These are phyloP conservation scores for Viola pubescens DNA, from an alignment of 441 rosid genomes.

Conservation along the genomic window DNA sequence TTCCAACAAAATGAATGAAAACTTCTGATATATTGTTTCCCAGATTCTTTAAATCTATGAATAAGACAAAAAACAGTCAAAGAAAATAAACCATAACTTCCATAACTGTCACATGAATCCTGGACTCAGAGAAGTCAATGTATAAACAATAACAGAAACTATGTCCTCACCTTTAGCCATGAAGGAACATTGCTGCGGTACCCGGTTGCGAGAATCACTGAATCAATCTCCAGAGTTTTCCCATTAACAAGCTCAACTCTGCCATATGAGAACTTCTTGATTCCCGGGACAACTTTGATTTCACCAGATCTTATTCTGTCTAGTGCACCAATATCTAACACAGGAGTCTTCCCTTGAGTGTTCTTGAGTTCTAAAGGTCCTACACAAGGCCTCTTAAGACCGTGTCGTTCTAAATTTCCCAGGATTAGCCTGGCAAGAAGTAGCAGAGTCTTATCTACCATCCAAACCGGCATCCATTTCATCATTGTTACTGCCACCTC, in stretches of 20 bases:
- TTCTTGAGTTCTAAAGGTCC: constrained; percentile 69
- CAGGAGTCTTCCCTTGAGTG: constrained; percentile 64
- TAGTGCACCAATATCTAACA: constrained; percentile 64
- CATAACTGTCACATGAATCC: constrained; percentile 28
- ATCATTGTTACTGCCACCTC: constrained; percentile 18
- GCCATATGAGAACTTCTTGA: constrained; percentile 41
- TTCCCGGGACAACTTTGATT: constrained; percentile 58
- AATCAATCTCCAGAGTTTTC: constrained; percentile 43
- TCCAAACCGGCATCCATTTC: constrained; percentile 26
- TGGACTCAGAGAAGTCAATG: constrained; percentile 4
- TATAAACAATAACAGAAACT: neutral
- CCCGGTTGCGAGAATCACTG: constrained; percentile 78
- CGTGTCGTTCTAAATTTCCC: constrained; percentile 20
- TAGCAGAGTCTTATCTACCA: constrained; percentile 21
- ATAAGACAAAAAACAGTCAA: constrained; percentile 17
- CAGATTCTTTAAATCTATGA: neutral
- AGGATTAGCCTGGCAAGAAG: constrained; percentile 19
- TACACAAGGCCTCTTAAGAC: constrained; percentile 20
- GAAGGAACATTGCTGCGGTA: constrained; percentile 87
- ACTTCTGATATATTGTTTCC: constrained; percentile 1
- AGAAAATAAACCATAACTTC: constrained; percentile 22
- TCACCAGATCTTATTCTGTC: constrained; percentile 52
- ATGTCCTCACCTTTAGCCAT: constrained; percentile 60
- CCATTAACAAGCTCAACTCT: constrained; percentile 63
- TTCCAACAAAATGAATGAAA: neutral